Conservation (phyloP, 2,329 filamentous ascomycete species). For the Microsporum audouinii region DNA sequence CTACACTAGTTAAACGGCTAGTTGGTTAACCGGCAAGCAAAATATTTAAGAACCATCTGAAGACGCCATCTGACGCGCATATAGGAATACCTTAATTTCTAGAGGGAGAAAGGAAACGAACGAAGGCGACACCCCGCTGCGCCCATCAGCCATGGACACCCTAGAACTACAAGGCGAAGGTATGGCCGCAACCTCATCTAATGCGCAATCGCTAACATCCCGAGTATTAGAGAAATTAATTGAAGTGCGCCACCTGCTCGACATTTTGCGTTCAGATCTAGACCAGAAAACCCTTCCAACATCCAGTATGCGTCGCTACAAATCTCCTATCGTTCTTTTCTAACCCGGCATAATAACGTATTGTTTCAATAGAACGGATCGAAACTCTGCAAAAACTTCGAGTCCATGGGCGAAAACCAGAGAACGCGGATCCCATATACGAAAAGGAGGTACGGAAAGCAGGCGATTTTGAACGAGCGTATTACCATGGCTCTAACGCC, state of each 20-base stretch:
- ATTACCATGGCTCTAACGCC: conserved; percentile 1
- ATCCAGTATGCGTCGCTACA: conserved; percentile 42
- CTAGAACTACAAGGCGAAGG: conserved; percentile 13
- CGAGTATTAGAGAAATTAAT: conserved; percentile 49
- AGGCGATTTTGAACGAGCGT: neutral
- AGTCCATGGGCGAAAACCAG: conserved; percentile 60
- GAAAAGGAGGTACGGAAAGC: conserved; percentile 52
- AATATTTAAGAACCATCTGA: neutral
- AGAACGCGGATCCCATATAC: conserved; percentile 70
- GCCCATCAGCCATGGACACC: conserved; percentile 10
- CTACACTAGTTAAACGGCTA: neutral
- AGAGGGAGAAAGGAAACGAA: neutral
- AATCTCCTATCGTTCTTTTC: neutral
- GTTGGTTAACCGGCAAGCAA: neutral
- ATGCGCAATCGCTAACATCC: neutral
- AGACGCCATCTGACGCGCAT: neutral
- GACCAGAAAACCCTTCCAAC: conserved; percentile 47
- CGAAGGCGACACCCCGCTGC: neutral
- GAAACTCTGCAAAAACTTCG: conserved; percentile 54
- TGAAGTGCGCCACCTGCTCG: conserved; percentile 55
- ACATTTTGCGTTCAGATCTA: conserved; percentile 52
- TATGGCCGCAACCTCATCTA: neutral
- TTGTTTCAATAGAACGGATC: conserved; percentile 22
- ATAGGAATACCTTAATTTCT: neutral
- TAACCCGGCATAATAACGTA: conserved; percentile 1